Evolutionary conservation across 2,329 filamentous ascomycete genomes (phyloP).

Genomic region (Coniochaeta ligniaria): DNA sequence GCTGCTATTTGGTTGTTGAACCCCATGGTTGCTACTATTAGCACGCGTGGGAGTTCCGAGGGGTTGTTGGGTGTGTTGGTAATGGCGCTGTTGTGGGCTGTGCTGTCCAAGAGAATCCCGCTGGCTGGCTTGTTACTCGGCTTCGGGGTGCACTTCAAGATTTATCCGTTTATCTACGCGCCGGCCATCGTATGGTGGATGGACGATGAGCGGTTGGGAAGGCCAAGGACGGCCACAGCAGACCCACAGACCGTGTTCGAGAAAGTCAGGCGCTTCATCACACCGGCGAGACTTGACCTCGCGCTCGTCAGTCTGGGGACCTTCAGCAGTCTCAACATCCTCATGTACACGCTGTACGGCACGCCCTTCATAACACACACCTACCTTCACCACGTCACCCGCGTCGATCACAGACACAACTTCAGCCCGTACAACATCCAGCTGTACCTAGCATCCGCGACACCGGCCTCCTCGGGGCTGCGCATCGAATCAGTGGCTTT

Average conservation of each 20-base stretch:
- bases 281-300: slow-evolving; percentile 48
- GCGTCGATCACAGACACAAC: slow-evolving; percentile 95
- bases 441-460: slow-evolving; percentile 76
- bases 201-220: slow-evolving; percentile 44
- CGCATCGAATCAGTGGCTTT: slow-evolving; percentile 77
- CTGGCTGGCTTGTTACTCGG: slow-evolving; percentile 73
- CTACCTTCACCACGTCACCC: slow-evolving; percentile 85
- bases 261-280: slow-evolving; percentile 36
- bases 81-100: slow-evolving; percentile 76
- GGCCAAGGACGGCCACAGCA: slow-evolving; percentile 1
- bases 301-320: slow-evolving; percentile 60
- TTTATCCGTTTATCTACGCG: slow-evolving; percentile 96
- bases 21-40: slow-evolving; percentile 96
- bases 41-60: slow-evolving; percentile 89
- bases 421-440: slow-evolving; percentile 95
- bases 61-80: slow-evolving; percentile 82
- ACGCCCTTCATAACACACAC: slow-evolving; percentile 79
- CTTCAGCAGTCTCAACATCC: slow-evolving; percentile 65
- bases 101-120: slow-evolving; percentile 51
- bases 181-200: slow-evolving; percentile 76
- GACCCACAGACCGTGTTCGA: not conserved
- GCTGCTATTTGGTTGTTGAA: slow-evolving; percentile 91
- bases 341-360: slow-evolving; percentile 80
- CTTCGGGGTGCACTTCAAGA: slow-evolving; percentile 91
- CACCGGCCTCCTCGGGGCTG: slow-evolving; percentile 24